Base-by-base conservation (phyloP, 176 grass and related monocot species). In the Oryza meyeriana region DNA sequence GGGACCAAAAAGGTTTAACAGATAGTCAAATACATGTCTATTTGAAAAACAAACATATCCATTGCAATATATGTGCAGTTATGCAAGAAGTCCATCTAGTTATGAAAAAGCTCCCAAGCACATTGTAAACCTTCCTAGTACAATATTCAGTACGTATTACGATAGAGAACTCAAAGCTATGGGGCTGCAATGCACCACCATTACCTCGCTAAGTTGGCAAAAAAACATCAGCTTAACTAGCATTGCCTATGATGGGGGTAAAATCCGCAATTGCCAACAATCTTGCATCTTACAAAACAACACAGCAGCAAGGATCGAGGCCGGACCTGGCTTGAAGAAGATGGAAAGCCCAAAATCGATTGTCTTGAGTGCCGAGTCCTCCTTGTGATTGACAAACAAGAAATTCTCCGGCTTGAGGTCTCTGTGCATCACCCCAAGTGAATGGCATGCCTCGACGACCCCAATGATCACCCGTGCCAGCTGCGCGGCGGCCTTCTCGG, bases 371-470 rank as follows among this genome's bases (percentile, higher is more conserved):
- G 41, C 72, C 1, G 88, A 76, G 8, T 90, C 71, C 83, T 90
- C 88, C 22, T 86, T 80, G 12, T 61, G 72, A 58, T 82, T 82
- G 0, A 86, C 78, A 47, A 86, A 90, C 41, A 90, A 70, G 78
- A 90, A 90, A 42, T 90, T 90, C 59, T 90, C 88, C 0, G 88
- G 88, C 88, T 89, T 89, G 57, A 89, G 88, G 59, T 89, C 88
- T 24, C 88, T 61, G 57, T 89, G 83, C 82, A 89, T 89, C 68
- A 89, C 87, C 32, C 87, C 87, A 6, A 89, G 61, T 1, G 87
- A 89, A 76, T 89, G 87, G 63, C 82, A 89, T 0, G 82, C 82
- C 58, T 89, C 82, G 0, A 89, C 87, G 8, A 81, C 82, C 7
- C 87, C 87, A 31, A 89, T 38, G 45, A 89, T 85, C 12, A 89